Evolutionary conservation across 495 filamentous ascomycete genomes (phyloP).

Genomic region (Trichoderma orchidacearum): DNA sequence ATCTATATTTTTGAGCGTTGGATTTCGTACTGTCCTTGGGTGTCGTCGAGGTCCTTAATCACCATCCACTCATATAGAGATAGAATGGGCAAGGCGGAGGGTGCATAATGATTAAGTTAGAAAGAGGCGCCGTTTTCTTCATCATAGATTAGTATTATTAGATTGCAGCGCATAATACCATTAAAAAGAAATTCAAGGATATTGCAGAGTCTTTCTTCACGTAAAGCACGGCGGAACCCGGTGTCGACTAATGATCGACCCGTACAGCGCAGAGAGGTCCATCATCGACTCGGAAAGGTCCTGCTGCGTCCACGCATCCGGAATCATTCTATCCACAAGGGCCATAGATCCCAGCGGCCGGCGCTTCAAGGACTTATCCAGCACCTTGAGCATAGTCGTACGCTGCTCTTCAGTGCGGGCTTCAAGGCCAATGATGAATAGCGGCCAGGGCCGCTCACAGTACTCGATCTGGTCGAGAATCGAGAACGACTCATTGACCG

Average conservation of each 20-base stretch:
- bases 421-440: slow-evolving; percentile 4
- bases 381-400: not conserved
- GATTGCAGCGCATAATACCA: not conserved
- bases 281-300: not conserved
- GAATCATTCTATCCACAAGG: slow-evolving; percentile 1
- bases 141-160: not conserved
- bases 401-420: slow-evolving; percentile 3
- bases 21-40: too few relatives aligned
- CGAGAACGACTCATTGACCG: slow-evolving; percentile 1
- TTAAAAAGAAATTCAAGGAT: not conserved
- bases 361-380: not conserved
- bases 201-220: not conserved
- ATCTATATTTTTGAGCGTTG: too few relatives aligned
- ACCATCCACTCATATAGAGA: too few relatives aligned
- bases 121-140: too few relatives aligned
- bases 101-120: too few relatives aligned
- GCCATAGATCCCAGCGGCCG: not conserved
- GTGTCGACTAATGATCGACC: not conserved
- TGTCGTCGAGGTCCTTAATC: too few relatives aligned
- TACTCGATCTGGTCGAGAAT: not conserved
- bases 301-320: slow-evolving; percentile 4
- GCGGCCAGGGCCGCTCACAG: slow-evolving; percentile 3
- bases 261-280: not conserved
- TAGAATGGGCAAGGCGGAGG: not conserved
- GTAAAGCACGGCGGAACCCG: not conserved